phyloP scores from a whole-genome alignment of 805 yeast genomes.

The Cyberlindnera subsufficiens region DNA sequence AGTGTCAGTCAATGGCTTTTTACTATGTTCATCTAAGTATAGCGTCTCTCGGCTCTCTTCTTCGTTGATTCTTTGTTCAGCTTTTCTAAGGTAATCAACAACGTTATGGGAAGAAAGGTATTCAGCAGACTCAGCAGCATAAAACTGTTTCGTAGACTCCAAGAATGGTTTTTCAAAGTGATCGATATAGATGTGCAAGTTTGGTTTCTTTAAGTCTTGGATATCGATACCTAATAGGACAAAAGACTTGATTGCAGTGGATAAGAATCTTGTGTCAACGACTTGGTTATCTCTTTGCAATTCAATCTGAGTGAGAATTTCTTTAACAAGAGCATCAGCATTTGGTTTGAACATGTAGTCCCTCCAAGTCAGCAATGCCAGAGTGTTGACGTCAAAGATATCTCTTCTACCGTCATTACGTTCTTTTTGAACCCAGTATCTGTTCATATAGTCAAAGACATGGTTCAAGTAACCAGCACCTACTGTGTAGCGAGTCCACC shows the following conservation, averaged over 20 bases:
- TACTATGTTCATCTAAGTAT: conserved; percentile 82
- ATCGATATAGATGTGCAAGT: conserved; percentile 73
- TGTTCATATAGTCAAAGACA: conserved; percentile 90
- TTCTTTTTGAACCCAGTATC: conserved; percentile 97
- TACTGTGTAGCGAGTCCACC: conserved; percentile 84
- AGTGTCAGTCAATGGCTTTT: conserved; percentile 66
- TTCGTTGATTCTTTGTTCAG: conserved; percentile 75
- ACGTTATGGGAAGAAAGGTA: conserved; percentile 73
- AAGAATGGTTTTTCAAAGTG: conserved; percentile 76
- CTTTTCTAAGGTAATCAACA: conserved; percentile 85
- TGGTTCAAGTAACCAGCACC: conserved; percentile 92
- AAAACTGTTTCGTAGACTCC: conserved; percentile 61
- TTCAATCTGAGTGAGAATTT: conserved; percentile 71
- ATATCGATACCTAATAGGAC: conserved; percentile 88
- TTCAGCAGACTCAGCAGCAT: conserved; percentile 58
- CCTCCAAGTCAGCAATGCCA: conserved; percentile 86
- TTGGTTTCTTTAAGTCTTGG: conserved; percentile 81
- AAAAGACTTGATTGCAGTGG: conserved; percentile 77
- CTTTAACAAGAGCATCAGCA: conserved; percentile 51
- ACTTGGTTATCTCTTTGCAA: conserved; percentile 74
- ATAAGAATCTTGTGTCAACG: conserved; percentile 59
- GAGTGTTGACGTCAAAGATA: conserved; percentile 85
- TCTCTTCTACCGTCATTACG: conserved; percentile 88
- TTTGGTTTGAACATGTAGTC: conserved; percentile 70
- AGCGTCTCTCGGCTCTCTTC: conserved; percentile 75